These are phyloP conservation scores for Mycena sp. DNA, from an alignment of 1,284 basidiomycete species.

Conservation along the genomic window DNA sequence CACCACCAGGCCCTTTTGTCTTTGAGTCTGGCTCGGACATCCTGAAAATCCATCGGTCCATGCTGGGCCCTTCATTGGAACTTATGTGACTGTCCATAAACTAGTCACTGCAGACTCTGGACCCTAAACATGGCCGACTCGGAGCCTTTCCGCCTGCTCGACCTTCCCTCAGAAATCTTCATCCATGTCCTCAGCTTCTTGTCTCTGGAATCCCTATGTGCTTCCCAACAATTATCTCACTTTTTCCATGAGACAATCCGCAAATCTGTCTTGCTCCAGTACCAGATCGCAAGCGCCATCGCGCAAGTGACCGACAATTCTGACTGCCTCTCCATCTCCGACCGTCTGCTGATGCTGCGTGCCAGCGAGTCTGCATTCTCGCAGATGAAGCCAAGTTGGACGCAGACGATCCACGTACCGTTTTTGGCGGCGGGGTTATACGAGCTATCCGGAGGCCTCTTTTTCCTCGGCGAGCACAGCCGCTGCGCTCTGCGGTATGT, in stretches of 20 bases:
- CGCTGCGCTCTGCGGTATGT: conserved; percentile 16
- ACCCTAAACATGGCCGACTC: too few species aligned
- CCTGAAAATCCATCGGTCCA: too few species aligned
- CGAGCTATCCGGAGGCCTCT: conserved; percentile 23
- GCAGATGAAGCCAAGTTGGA: conserved; percentile 5
- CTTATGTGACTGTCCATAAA: too few species aligned
- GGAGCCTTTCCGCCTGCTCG: conserved; percentile 4
- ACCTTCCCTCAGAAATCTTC: conserved; percentile 19
- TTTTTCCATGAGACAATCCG: background rate
- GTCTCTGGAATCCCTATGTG: background rate
- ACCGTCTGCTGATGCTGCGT: conserved; percentile 13
- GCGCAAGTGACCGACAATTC: conserved; percentile 8
- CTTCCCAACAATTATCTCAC: background rate
- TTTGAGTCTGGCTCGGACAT: too few species aligned
- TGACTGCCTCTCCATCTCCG: background rate
- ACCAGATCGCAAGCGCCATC: background rate
- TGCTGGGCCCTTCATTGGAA: too few species aligned
- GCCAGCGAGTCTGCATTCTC: conserved; percentile 3
- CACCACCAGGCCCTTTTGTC: too few species aligned
- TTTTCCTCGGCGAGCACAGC: conserved; percentile 16
- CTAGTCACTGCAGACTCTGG: too few species aligned
- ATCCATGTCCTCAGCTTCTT: conserved; percentile 14
- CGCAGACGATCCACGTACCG: background rate
- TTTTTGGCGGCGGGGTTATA: conserved; percentile 20
- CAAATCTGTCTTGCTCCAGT: conserved; percentile 17